phyloP scores from a whole-genome alignment of 768 basidiomycete species.

The Psilocybe azurescens region DNA sequence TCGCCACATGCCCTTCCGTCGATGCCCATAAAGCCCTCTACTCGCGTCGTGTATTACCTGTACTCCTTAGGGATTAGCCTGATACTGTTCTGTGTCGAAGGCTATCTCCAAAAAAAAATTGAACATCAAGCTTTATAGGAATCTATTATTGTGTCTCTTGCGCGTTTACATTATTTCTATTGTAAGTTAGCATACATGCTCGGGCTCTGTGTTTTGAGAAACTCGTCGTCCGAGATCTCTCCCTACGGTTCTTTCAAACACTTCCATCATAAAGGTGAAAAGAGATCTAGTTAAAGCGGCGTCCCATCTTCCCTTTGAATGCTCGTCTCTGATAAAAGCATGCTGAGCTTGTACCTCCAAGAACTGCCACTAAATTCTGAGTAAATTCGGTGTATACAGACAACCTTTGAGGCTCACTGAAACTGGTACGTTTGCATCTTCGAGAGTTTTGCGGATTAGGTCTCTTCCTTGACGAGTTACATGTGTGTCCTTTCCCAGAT shows the following conservation, averaged over 20 bases:
- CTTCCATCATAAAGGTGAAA: constrained; percentile 89
- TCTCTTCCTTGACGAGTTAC: constrained; percentile 88
- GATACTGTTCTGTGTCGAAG: constrained; percentile 11
- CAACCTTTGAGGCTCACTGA: constrained; percentile 55
- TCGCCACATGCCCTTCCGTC: constrained; percentile 28
- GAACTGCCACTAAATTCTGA: constrained; percentile 54
- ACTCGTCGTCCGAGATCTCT: constrained; percentile 81
- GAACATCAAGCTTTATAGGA: neutral
- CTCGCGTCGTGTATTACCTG: constrained; percentile 26
- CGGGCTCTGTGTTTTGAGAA: constrained; percentile 49
- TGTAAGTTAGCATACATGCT: constrained; percentile 75
- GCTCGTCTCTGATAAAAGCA: constrained; percentile 93
- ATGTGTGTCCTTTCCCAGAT: constrained; percentile 76
- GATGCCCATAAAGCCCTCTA: constrained; percentile 19
- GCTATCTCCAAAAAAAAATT: neutral
- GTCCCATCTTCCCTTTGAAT: constrained; percentile 95
- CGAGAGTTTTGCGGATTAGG: constrained; percentile 80
- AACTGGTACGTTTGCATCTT: constrained; percentile 74
- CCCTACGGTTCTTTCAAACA: constrained; percentile 88
- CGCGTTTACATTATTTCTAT: neutral
- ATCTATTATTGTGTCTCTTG: neutral
- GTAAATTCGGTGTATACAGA: neutral
- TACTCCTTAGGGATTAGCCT: constrained; percentile 25
- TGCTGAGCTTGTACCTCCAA: constrained; percentile 97
- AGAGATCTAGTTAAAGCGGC: constrained; percentile 84